These are phyloP conservation scores for Hydnomerulius pinastri DNA, from an alignment of 768 basidiomycete species.

Conservation along the genomic window DNA sequence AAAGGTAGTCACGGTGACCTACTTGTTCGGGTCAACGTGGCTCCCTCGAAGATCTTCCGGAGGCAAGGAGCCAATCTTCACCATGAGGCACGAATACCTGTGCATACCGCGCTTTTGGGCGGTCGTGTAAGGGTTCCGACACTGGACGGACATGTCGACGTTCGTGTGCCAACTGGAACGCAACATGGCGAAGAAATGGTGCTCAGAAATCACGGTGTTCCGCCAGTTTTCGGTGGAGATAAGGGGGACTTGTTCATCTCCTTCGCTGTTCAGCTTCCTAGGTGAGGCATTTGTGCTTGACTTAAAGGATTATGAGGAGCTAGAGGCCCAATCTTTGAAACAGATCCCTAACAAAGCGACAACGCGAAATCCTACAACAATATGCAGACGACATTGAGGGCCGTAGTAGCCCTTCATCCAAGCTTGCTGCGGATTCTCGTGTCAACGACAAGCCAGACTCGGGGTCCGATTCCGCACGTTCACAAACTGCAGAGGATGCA, in stretches of 20 bases:
- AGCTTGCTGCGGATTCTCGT: neutral
- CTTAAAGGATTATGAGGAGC: conserved; percentile 5
- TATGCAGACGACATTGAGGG: conserved; percentile 96
- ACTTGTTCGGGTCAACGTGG: conserved; percentile 81
- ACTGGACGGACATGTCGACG: conserved; percentile 93
- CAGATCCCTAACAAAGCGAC: conserved; percentile 81
- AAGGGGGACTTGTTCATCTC: conserved; percentile 88
- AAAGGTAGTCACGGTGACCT: conserved; percentile 84
- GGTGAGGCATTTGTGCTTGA: conserved; percentile 53
- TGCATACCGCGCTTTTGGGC: conserved; percentile 91
- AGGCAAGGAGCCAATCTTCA: conserved; percentile 92
- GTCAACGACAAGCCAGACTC: conserved; percentile 18
- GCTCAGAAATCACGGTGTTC: conserved; percentile 82
- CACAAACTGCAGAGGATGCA: conserved; percentile 24
- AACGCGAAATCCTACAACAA: conserved; percentile 84
- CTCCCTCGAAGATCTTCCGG: conserved; percentile 79
- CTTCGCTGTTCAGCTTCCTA: conserved; percentile 86
- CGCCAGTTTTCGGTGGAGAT: conserved; percentile 55
- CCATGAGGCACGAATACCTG: conserved; percentile 85
- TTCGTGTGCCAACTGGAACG: conserved; percentile 88
- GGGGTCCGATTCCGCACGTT: conserved; percentile 17
- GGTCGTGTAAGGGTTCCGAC: conserved; percentile 92
- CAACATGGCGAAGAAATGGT: conserved; percentile 99
- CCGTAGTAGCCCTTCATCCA: conserved; percentile 30
- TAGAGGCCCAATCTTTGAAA: conserved; percentile 7